Conservation (phyloP, 2,329 filamentous ascomycete genomes). For the Paecilomyces variotii region DNA sequence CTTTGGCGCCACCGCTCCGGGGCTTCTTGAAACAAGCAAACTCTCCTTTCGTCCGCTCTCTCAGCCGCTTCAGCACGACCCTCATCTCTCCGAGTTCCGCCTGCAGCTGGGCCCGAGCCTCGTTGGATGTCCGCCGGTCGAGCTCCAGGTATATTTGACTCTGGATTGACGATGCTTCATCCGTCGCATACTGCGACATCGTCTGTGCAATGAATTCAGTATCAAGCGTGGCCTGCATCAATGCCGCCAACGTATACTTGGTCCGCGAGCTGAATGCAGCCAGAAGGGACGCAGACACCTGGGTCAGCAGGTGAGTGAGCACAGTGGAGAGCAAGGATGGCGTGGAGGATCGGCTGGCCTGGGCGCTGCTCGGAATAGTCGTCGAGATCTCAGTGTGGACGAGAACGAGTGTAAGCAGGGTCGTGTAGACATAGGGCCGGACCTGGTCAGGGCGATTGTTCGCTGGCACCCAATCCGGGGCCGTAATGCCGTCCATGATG, state of each 20-base stretch:
- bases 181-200: constrained; percentile 78
- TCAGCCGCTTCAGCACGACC: constrained; percentile 70
- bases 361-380: constrained; percentile 62
- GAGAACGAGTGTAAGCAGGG: constrained; percentile 75
- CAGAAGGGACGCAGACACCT: constrained; percentile 71
- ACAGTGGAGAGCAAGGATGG: constrained; percentile 67
- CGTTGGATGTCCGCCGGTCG: constrained; percentile 81
- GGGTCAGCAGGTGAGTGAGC: constrained; percentile 77
- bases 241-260: constrained; percentile 65
- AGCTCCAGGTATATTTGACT: constrained; percentile 87
- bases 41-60: constrained; percentile 74
- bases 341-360: constrained; percentile 60
- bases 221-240: constrained; percentile 96
- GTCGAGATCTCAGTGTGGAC: constrained; percentile 86
- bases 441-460: constrained; percentile 60
- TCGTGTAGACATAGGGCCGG: constrained; percentile 80
- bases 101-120: constrained; percentile 71
- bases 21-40: constrained; percentile 76
- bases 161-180: constrained; percentile 71
- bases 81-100: constrained; percentile 86
- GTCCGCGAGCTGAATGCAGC: constrained; percentile 63
- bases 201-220: constrained; percentile 97
- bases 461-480: constrained; percentile 62
- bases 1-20: constrained; percentile 28
- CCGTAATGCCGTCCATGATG: constrained; percentile 64